phyloP scores from a whole-genome alignment of 2,329 filamentous ascomycete species.

The Pyrenophora tritici-repentis region DNA sequence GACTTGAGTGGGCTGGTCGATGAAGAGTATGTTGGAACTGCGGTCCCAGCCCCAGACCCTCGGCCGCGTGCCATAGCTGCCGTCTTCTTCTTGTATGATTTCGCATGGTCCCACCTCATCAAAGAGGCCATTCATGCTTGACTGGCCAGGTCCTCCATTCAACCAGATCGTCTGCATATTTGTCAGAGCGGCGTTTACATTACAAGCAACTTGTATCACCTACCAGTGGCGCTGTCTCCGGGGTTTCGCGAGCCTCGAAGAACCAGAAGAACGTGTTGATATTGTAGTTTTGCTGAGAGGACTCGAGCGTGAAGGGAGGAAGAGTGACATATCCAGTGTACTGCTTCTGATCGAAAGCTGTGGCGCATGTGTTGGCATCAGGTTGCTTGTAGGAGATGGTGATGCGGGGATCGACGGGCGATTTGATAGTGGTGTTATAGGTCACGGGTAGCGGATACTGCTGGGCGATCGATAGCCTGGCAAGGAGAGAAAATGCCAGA shows the following conservation, averaged over 20 bases:
- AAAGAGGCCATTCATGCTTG: conserved; percentile 69
- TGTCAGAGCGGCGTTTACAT: too few species aligned
- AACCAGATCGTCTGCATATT: conserved; percentile 59
- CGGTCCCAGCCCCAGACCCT: conserved; percentile 70
- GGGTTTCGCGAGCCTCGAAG: conserved; percentile 61
- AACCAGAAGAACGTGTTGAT: conserved; percentile 70
- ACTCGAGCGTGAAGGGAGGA: conserved; percentile 56
- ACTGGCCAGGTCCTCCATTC: conserved; percentile 69
- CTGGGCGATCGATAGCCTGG: conserved; percentile 40
- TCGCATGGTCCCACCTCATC: conserved; percentile 60
- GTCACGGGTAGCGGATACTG: conserved; percentile 48
- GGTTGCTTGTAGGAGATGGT: conserved; percentile 70
- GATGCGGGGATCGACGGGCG: conserved; percentile 66
- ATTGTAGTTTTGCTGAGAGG: conserved; percentile 59
- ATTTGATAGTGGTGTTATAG: conserved; percentile 60
- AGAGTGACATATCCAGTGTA: conserved; percentile 69
- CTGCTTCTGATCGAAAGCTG: conserved; percentile 70
- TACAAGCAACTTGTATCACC: too few species aligned
- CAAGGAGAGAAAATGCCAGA: conserved; percentile 18
- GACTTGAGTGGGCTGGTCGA: conserved; percentile 70
- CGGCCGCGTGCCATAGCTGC: conserved; percentile 59
- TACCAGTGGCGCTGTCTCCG: conserved; percentile 54
- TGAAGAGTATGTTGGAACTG: conserved; percentile 63
- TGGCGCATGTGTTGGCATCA: conserved; percentile 65
- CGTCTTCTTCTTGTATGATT: conserved; percentile 50